Evolutionary conservation across 2,329 filamentous ascomycete genomes (phyloP), one percentile per base, ranked within the genome.

Genomic region (Penicillium sclerotigenum): DNA sequence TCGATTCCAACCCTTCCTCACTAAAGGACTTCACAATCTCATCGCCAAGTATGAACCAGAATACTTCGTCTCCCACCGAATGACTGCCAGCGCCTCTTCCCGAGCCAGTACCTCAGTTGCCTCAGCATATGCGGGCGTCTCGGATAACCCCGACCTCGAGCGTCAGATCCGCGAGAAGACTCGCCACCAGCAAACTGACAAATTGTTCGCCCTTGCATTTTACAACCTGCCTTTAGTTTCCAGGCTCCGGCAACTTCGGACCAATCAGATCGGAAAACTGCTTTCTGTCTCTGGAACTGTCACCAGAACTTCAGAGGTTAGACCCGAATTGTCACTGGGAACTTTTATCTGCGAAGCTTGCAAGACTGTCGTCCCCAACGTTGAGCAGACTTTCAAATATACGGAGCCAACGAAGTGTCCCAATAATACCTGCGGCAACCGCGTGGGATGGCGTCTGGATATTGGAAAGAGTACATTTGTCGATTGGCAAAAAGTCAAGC

Each of bases 401-500:
- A 97, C 93, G 0, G 94, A 99, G 71, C 94, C 94, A 0, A 93
- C 91, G 4, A 91, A 97, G 77, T 99, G 94, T 66, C 93, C 94
- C 10, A 97, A 97, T 70, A 73, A 80, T 26, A 89, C 83, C 7
- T 99, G 94, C 72, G 87, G 87, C 66, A 99, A 99, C 77, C 87
- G 94, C 26, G 79, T 87, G 56, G 91, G 89, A n/a, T 99, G 94
- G 94, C 87, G 91, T 63, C 78, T 99, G n/a, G 93, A 99, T 67
- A 97, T 99, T 68, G 84, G 91, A 41, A 93, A 96, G 73, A 97
- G 92, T 73, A 97, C 92, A 0, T 99, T 99, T 71, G 89, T 99
- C 59, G 94, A 99, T 77, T 99, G 94, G 94, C 94, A 99, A 72
- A 97, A 97, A 73, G 91, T 97, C 24, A 89, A 95, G 60, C 91